Conservation (phyloP, 257 asterid genomes). For the Gardenia jasminoides region DNA sequence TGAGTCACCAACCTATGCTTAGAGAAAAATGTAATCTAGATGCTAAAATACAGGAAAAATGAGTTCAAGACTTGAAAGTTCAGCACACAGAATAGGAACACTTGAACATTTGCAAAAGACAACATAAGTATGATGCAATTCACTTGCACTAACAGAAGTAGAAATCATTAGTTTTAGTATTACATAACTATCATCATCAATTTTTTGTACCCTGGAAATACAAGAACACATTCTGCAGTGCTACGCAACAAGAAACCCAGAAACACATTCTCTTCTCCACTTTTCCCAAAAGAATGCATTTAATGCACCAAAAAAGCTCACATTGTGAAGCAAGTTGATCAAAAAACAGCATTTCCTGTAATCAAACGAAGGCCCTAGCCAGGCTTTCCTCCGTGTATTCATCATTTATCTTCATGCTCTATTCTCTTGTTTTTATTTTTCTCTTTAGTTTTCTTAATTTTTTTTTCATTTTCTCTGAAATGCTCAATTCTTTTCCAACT, state of each 20-base stretch:
- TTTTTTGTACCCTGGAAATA: not conserved
- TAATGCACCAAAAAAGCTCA: not conserved
- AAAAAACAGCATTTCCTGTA: not conserved
- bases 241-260: not conserved
- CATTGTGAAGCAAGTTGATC: not conserved
- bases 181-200: not conserved
- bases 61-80: not conserved
- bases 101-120: not conserved
- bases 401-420: not conserved
- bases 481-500: not conserved
- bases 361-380: not conserved
- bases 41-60: not conserved
- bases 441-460: no score
- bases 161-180: not conserved
- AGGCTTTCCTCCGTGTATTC: no score
- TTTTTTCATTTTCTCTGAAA: no score
- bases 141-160: not conserved
- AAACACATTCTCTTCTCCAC: not conserved
- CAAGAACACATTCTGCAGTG: not conserved
- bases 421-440: no score
- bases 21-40: slow-evolving; percentile 11
- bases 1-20: slow-evolving; percentile 40
- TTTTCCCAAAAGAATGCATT: not conserved
- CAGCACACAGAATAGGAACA: not conserved
- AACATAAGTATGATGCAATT: not conserved